These are phyloP conservation scores for Endothia cerciana DNA, from an alignment of 2,329 filamentous ascomycete species.

Conservation along the genomic window DNA sequence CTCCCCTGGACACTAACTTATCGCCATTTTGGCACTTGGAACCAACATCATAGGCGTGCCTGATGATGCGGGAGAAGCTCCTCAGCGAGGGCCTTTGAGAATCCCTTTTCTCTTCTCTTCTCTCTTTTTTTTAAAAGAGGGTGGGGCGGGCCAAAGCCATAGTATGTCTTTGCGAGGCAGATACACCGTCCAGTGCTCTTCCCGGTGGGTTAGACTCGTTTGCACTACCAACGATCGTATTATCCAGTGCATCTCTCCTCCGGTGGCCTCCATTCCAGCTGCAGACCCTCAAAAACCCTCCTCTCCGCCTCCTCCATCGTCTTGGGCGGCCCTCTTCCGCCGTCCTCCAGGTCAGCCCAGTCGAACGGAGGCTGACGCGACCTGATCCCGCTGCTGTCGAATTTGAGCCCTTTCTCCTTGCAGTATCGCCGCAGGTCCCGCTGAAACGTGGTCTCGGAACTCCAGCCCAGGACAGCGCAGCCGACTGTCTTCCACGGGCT, in stretches of 20 bases:
- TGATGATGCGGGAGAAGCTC: not conserved
- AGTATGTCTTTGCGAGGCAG: not conserved
- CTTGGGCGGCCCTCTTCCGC: slow-evolving; percentile 52
- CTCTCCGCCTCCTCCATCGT: slow-evolving; percentile 76
- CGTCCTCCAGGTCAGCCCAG: slow-evolving; percentile 74
- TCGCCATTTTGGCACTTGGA: not conserved
- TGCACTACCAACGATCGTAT: slow-evolving; percentile 29
- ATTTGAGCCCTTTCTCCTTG: slow-evolving; percentile 76
- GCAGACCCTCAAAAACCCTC: slow-evolving; percentile 78
- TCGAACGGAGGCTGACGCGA: slow-evolving; percentile 53
- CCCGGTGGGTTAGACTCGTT: not conserved
- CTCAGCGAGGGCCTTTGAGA: not conserved
- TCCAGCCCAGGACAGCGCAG: slow-evolving; percentile 88
- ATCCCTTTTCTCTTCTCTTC: too few species aligned
- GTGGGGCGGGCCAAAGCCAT: too few species aligned
- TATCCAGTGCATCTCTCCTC: slow-evolving; percentile 70
- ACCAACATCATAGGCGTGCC: not conserved
- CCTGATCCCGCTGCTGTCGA: slow-evolving; percentile 87
- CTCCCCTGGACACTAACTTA: not conserved
- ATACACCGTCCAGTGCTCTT: not conserved
- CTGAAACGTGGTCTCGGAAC: slow-evolving; percentile 86
- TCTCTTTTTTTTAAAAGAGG: too few species aligned
- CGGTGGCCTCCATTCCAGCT: slow-evolving; percentile 68
- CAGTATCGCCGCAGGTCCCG: slow-evolving; percentile 82
- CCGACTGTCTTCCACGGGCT: slow-evolving; percentile 87